These are phyloP conservation scores for Harringtonia aguacate DNA, from an alignment of 2,329 filamentous ascomycete genomes.

Conservation along the genomic window DNA sequence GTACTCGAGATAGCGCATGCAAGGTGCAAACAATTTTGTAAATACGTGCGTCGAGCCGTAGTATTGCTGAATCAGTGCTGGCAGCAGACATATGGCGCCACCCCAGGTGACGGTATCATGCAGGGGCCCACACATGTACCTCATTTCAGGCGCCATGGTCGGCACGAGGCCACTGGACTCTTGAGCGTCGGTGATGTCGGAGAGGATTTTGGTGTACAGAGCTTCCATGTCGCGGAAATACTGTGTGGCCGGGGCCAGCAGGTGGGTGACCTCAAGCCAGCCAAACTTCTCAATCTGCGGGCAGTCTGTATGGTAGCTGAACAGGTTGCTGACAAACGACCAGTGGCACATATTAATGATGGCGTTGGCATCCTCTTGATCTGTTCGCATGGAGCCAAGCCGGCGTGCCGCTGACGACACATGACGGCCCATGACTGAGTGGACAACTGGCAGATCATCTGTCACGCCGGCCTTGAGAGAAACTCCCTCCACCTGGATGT, in stretches of 20 bases:
- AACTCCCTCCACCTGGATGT: neutral
- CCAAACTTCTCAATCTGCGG: neutral
- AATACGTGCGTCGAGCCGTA: neutral
- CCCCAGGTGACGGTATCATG: neutral
- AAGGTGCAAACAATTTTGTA: neutral
- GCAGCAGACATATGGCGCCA: neutral
- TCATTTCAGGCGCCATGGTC: neutral
- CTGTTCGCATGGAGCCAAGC: neutral
- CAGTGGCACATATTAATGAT: neutral
- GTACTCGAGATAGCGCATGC: neutral
- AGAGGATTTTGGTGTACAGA: neutral
- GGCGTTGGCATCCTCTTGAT: neutral
- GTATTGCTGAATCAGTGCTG: neutral
- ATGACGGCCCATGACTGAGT: neutral
- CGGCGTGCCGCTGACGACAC: neutral
- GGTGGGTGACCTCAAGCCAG: neutral
- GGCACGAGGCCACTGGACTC: neutral
- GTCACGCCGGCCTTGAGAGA: neutral
- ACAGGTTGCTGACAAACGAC: neutral
- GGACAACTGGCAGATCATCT: neutral
- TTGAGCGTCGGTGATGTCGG: neutral
- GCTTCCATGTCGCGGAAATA: neutral
- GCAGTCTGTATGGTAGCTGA: neutral
- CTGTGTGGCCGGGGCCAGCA: neutral
- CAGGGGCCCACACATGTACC: neutral